A percentile compares a stretch with the other conserved stretches of the same genome.
Evolutionary conservation across 805 yeast genomes (phyloP).

Genomic region (Millerozyma acaciae): DNA sequence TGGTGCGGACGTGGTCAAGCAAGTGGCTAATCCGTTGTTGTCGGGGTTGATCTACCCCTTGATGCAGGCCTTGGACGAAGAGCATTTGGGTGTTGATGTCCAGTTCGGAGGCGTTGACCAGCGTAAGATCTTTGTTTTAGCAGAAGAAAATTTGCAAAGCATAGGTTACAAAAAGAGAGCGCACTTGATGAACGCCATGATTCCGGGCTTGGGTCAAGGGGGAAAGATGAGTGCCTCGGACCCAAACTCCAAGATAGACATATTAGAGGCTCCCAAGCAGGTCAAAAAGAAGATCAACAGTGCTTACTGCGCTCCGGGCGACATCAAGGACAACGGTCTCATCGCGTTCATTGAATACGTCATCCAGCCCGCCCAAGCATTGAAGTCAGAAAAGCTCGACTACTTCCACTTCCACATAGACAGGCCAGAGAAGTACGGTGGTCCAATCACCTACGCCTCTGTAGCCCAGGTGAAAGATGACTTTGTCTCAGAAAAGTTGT

Average conservation of each 20-base stretch:
- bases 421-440: conserved; percentile 97
- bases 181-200: conserved; percentile 98
- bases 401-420: conserved; percentile 66
- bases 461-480: conserved; percentile 69
- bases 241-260: conserved; percentile 94
- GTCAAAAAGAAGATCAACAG: conserved; percentile 87
- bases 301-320: conserved; percentile 95
- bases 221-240: conserved; percentile 99
- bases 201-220: conserved; percentile 94
- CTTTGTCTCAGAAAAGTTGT: conserved; percentile 66
- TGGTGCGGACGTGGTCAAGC: conserved; percentile 99
- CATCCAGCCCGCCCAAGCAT: conserved; percentile 78
- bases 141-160: conserved; percentile 86
- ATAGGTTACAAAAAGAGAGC: conserved; percentile 96
- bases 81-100: conserved; percentile 80
- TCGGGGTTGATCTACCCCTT: conserved; percentile 94
- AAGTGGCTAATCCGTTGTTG: conserved; percentile 88
- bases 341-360: conserved; percentile 83
- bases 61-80: conserved; percentile 98
- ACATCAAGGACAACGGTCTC: conserved; percentile 84
- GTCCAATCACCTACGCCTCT: conserved; percentile 70
- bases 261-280: conserved; percentile 81
- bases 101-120: conserved; percentile 99
- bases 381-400: conserved; percentile 54
- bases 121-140: conserved; percentile 93